Base-by-base conservation (phyloP, 768 basidiomycete genomes). In the Mycena haematopus region DNA sequence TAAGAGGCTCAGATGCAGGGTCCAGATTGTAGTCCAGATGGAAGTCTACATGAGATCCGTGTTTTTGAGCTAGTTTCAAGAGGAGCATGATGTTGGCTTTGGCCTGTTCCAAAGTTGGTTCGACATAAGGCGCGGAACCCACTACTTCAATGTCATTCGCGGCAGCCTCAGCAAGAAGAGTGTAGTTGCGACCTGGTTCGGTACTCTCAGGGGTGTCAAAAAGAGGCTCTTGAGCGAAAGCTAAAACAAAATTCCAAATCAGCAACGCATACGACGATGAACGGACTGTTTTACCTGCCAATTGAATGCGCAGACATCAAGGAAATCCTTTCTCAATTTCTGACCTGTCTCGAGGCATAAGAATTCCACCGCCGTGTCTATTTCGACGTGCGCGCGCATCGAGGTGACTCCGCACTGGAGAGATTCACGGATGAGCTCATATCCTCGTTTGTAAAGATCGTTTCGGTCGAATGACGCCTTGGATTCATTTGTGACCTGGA, bases 11-110 rank as follows among this genome's bases (percentile, higher is more conserved):
- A 50, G 77, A 70, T 31, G 70, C 69, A 17, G 77, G 73, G 71
- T 88, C 82, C 51, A 89, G 76, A 75, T 84, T 88, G 73, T 86
- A 88, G 74, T 89, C 87, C 31, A 89, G 80, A 72, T 90, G 88
- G 69, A 89, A 89, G 70, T 89, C 88, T 45, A 81, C 78, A 63
- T 84, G 81, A 22, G 82, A 72, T 21, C 68, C 68, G 45, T 71
- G 71, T 44, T 69, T 69, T 51, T 72, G 67, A 11, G 85, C 83
- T 54, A 84, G 75, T 36, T 82, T 75, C 70, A 89, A 76, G 49
- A 88, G 73, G 63, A 82, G 78, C 24, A 72, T 72, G 33, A 89
- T 83, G 69, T 89, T 89, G 71, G 71, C 72, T 69, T 81, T 80
- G 19, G 84, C 81, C 58, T 82, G 80, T 22, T 74, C 72, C 35